These are phyloP conservation scores for Limonium bicolor DNA, from an alignment of 148 eudicot genomes.

Conservation along the genomic window DNA sequence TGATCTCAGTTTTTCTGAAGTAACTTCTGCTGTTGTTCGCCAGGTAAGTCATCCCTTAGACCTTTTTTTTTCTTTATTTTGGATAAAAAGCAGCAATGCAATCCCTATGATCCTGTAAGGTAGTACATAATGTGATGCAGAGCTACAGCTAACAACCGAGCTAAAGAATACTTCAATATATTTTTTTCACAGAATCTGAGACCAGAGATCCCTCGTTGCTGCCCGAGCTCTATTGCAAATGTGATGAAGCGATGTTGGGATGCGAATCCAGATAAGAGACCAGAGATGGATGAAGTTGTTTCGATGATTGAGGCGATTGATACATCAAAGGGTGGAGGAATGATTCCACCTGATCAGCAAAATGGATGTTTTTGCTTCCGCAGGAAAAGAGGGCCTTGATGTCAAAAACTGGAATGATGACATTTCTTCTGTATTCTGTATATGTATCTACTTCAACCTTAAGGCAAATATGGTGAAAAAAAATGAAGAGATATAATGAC, in stretches of 20 bases:
- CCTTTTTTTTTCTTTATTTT: no score
- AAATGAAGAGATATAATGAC: neutral
- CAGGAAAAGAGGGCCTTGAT: conserved; percentile 50
- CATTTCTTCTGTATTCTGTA: neutral
- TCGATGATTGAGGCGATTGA: conserved; percentile 68
- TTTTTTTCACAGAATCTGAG: conserved; percentile 89
- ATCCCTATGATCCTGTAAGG: neutral
- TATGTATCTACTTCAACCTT: conserved; percentile 1
- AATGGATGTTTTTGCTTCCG: conserved; percentile 64
- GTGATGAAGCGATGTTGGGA: conserved; percentile 94
- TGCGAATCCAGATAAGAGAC: conserved; percentile 76
- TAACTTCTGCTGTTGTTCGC: conserved; percentile 83
- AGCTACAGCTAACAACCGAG: no score
- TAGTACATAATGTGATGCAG: no score
- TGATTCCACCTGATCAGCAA: conserved; percentile 63
- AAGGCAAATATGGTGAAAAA: no score
- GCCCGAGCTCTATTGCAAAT: conserved; percentile 62
- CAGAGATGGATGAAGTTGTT: conserved; percentile 84
- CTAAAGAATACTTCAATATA: no score
- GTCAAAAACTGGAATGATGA: neutral
- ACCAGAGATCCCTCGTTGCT: conserved; percentile 89
- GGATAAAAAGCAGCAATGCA: neutral
- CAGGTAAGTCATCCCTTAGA: conserved; percentile 44
- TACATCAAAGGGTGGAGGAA: conserved; percentile 84
- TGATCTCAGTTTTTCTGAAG: conserved; percentile 83